Conservation (phyloP, 371 early-diverging fungal genomes). For the Mucor sp. region DNA sequence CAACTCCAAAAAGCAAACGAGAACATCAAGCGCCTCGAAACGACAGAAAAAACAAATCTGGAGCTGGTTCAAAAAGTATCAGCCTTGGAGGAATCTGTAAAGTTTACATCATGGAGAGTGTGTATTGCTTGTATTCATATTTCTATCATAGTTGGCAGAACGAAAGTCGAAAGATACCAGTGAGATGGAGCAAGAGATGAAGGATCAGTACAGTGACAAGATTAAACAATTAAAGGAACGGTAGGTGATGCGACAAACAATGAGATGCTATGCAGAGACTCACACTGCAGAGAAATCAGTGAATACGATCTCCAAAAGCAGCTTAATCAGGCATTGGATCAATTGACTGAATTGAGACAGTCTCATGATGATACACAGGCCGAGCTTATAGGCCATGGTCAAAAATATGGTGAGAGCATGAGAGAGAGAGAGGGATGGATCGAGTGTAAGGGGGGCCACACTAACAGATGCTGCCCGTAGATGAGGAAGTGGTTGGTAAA, state of each 20-base stretch:
- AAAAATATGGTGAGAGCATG: constrained; percentile 62
- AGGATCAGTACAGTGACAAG: constrained; percentile 71
- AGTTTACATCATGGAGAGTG: not conserved
- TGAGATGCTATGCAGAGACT: not conserved
- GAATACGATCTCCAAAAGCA: constrained; percentile 84
- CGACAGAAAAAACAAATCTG: constrained; percentile 51
- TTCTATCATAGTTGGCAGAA: constrained; percentile 51
- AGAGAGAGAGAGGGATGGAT: not conserved
- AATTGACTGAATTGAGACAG: constrained; percentile 67
- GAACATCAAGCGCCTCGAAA: constrained; percentile 34
- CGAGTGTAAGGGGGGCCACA: not conserved
- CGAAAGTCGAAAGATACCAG: constrained; percentile 56
- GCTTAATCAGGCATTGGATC: constrained; percentile 78
- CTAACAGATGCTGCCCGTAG: constrained; percentile 25
- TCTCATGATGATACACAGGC: constrained; percentile 81
- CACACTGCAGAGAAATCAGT: constrained; percentile 30
- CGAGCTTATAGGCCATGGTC: constrained; percentile 67
- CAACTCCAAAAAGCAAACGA: constrained; percentile 50
- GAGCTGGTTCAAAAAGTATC: constrained; percentile 60
- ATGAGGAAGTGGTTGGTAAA: constrained; percentile 82
- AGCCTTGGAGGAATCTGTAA: constrained; percentile 48
- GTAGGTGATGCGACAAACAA: constrained; percentile 32
- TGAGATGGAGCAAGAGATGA: constrained; percentile 67
- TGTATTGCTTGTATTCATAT: not conserved
- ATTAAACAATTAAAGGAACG: constrained; percentile 81